A percentile compares a stretch with the other conserved stretches of the same genome.
Conservation (phyloP, 345 rosid species). For the Camelina laxa region DNA sequence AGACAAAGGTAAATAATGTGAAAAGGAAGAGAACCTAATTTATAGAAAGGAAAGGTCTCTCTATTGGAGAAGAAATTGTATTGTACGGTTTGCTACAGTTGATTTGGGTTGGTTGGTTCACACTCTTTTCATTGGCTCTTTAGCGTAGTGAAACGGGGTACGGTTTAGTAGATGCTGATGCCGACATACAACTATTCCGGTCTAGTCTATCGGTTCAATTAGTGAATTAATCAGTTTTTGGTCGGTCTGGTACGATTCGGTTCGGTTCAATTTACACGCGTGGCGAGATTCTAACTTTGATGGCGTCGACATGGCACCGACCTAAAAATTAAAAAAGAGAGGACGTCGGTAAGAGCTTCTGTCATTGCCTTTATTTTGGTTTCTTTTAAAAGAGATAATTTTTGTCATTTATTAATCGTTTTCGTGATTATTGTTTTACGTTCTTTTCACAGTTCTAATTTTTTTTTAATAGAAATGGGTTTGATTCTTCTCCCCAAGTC, state of each 20-base stretch:
- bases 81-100: constrained; percentile 28
- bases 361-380: not conserved
- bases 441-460: not conserved
- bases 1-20: constrained; percentile 16
- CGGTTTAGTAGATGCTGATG: constrained; percentile 1
- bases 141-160: not conserved
- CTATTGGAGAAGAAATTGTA: not conserved
- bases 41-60: constrained; percentile 26
- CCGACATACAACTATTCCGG: constrained; percentile 21
- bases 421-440: not conserved
- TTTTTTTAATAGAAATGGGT: not conserved
- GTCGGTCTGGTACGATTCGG: not conserved
- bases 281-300: constrained; percentile 27
- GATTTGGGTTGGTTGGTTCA: constrained; percentile 17
- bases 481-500: not conserved
- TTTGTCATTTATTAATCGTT: not conserved
- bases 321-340: not conserved
- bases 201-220: not conserved
- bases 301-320: constrained; percentile 31
- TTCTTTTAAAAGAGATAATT: not conserved
- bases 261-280: constrained; percentile 18
- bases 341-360: constrained; percentile 16
- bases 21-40: constrained; percentile 9
- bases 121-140: constrained; percentile 24
- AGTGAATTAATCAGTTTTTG: not conserved